Evolutionary conservation across 2,329 filamentous ascomycete genomes (phyloP).

Genomic region (Neofusicoccum umdonicola): DNA sequence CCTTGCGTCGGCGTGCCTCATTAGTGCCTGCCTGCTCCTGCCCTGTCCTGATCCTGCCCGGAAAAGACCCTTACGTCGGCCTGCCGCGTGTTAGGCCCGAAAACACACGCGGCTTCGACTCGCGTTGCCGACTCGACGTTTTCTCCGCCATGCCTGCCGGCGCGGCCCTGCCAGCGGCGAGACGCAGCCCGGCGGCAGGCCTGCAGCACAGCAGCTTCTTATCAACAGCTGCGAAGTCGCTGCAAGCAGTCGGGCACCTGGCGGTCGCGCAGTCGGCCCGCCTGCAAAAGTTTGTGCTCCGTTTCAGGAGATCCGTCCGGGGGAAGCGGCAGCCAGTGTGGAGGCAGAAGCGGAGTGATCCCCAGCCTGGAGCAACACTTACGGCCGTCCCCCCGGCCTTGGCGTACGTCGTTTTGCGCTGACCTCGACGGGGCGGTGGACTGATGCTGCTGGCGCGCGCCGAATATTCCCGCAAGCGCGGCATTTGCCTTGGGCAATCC

Average conservation of each 20-base stretch:
- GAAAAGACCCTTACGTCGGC: background rate
- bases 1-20: background rate
- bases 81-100: background rate
- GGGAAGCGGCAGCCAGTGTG: background rate
- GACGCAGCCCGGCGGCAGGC: background rate
- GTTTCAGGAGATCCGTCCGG: slow-evolving; percentile 12
- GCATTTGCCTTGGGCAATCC: background rate
- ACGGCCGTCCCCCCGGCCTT: background rate
- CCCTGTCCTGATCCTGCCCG: background rate
- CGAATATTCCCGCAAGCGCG: background rate
- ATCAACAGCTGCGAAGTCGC: background rate
- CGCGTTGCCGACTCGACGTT: background rate
- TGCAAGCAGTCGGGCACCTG: background rate
- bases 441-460: background rate
- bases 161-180: background rate
- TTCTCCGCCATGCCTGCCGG: background rate
- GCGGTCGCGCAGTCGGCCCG: background rate
- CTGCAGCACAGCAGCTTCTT: background rate
- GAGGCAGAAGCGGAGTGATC: slow-evolving; percentile 10
- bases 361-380: background rate
- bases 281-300: background rate
- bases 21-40: background rate
- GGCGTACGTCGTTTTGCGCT: background rate
- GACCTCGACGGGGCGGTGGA: background rate
- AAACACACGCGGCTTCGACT: too few species aligned